Evolutionary conservation across 352 stramenopile species (phyloP).

Genomic region (Pythium plurisporium): DNA sequence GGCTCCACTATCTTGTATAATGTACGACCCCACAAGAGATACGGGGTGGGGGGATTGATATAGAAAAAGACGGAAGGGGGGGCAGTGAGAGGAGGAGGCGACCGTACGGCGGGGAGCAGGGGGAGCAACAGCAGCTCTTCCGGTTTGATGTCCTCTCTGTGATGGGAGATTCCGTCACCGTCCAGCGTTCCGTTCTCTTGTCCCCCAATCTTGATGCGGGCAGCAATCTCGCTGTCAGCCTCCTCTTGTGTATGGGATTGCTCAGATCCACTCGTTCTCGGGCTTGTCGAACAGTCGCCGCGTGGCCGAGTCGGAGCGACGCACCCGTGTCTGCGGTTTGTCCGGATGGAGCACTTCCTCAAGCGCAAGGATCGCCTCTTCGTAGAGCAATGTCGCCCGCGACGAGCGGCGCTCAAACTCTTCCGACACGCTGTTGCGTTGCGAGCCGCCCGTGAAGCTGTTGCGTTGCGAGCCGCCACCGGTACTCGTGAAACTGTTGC

Average conservation of each 20-base stretch:
- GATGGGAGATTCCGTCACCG: too few relatives aligned
- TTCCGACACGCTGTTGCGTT: constrained; percentile 20
- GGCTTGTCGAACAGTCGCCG: constrained; percentile 16
- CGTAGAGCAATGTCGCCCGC: constrained; percentile 21
- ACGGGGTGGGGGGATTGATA: too few relatives aligned
- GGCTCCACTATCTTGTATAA: too few relatives aligned
- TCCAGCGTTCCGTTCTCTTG: not conserved
- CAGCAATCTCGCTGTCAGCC: too few relatives aligned
- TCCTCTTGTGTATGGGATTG: too few relatives aligned
- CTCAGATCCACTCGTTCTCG: constrained; percentile 27
- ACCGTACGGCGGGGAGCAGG: too few relatives aligned
- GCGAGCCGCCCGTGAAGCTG: constrained; percentile 13
- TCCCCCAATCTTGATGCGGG: too few relatives aligned
- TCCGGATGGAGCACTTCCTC: constrained; percentile 22
- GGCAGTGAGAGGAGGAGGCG: too few relatives aligned
- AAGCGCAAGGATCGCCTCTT: constrained; percentile 20
- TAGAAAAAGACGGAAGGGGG: too few relatives aligned
- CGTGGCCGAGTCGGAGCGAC: constrained; percentile 14
- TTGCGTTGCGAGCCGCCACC: constrained; percentile 10
- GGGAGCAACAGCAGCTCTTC: too few relatives aligned
- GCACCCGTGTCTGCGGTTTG: not conserved
- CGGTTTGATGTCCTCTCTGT: too few relatives aligned
- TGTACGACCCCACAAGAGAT: too few relatives aligned
- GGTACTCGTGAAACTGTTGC: constrained; percentile 7
- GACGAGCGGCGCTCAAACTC: constrained; percentile 20